Evolutionary conservation across 306 rosid species (phyloP), one percentile per base, ranked within the genome.

Genomic region (Medicago ruthenica): DNA sequence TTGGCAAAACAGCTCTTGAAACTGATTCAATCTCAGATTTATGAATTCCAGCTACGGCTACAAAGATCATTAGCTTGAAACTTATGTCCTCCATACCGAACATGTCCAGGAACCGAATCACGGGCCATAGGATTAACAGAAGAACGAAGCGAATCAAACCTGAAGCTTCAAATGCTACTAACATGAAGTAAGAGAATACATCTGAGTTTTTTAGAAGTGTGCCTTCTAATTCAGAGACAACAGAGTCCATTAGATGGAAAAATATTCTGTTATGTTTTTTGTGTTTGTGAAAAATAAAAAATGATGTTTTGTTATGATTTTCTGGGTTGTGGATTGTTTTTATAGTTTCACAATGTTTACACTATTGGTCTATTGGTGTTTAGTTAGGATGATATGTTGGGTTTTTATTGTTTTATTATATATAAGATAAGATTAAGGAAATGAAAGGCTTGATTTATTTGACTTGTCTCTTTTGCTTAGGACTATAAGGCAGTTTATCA

Each of bases 161-260:
- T 0, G 97, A 90, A 0, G 97, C 89, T 72, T 95, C 99, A 16
- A 92, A 95, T 11, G 99, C 92, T 4, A 92, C 83, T 22, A 95
- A 51, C 97, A 92, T 89, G 87, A 90, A 92, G 87, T 90, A 95
- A 8, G 96, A 85, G 83, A 92, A 95, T 0, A 85, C 54, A 71
- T 89, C 89, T 0, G 83, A 42, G 68, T 88, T 87, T 76, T 82
- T 90, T 42, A 95, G 63, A 59, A 95, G 92, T 6, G 93, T 81
- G 15, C 97, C 99, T 84, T 95, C 97, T n/a, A 95, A 85, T 88
- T 92, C 97, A 0, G 90, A 84, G 21, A 85, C 88, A 15, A 89
- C 88, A 4, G 96, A 83, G 13, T 86, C 87, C 97, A 85, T 82
- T 72, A 68, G 50, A 1, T 18, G 65, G n/a, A 67, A 10, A 5